These are phyloP conservation scores for Barnettozyma sucrosica DNA, from an alignment of 805 yeast species.

Conservation along the genomic window DNA sequence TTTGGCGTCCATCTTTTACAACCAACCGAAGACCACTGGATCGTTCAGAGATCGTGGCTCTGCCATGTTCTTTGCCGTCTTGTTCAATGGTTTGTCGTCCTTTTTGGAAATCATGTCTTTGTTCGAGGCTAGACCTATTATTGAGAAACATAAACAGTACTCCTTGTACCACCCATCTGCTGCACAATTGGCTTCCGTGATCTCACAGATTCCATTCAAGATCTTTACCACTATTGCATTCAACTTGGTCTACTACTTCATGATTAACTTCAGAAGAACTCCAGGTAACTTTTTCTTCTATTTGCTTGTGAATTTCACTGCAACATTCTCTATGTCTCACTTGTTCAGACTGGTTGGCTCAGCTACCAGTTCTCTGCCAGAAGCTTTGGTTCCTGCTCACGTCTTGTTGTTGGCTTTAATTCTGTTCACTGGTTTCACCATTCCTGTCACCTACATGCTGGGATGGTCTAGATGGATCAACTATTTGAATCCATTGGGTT, in stretches of 20 bases:
- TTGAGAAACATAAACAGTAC: constrained; percentile 52
- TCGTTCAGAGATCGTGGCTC: constrained; percentile 55
- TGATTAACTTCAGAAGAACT: constrained; percentile 45
- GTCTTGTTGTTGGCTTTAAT: constrained; percentile 42
- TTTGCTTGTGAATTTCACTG: constrained; percentile 35
- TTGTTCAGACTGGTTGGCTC: constrained; percentile 51
- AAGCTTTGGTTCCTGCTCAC: constrained; percentile 57
- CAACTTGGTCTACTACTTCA: constrained; percentile 45
- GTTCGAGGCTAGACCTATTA: constrained; percentile 40
- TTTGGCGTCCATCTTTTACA: constrained; percentile 53
- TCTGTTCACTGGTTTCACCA: constrained; percentile 51
- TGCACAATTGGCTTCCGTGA: constrained; percentile 55
- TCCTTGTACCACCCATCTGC: constrained; percentile 59
- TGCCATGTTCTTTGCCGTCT: constrained; percentile 59
- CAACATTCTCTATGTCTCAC: constrained; percentile 53
- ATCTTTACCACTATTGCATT: constrained; percentile 38
- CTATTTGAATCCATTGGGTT: constrained; percentile 53
- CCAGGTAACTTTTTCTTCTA: constrained; percentile 55
- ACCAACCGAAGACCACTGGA: constrained; percentile 36
- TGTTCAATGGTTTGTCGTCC: constrained; percentile 58
- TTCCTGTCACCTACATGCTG: constrained; percentile 50
- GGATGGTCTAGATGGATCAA: constrained; percentile 67
- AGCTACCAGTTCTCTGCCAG: constrained; percentile 38
- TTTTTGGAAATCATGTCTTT: constrained; percentile 44
- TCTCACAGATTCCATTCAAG: constrained; percentile 54